Evolutionary conservation across 2,329 filamentous ascomycete species (phyloP).

Genomic region (Rhinocladiella mackenziei): DNA sequence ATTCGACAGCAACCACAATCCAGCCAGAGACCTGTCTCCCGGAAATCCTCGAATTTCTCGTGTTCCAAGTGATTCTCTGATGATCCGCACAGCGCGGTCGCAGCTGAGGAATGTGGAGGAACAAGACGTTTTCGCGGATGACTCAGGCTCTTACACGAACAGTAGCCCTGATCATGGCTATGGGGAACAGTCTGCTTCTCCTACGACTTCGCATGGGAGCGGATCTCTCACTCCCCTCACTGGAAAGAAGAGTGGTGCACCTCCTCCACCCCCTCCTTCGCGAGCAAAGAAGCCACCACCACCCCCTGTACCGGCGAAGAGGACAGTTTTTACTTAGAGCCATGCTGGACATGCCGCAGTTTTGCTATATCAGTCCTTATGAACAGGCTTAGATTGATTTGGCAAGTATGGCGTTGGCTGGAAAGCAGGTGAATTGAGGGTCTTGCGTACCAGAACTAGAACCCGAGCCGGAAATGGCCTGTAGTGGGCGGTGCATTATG

Average conservation of each 20-base stretch:
- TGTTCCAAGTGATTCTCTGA: slow-evolving; percentile 53
- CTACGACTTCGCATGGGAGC: slow-evolving; percentile 52
- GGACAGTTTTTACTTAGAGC: slow-evolving; percentile 33
- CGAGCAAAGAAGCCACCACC: slow-evolving; percentile 63
- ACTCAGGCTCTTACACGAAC: slow-evolving; percentile 47
- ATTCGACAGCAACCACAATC: slow-evolving; percentile 55
- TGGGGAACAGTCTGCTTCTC: slow-evolving; percentile 51
- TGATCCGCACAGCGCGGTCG: slow-evolving; percentile 46
- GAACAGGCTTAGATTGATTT: too few species aligned
- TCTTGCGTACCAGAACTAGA: too few species aligned
- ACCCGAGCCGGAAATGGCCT: not conserved
- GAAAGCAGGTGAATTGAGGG: not conserved
- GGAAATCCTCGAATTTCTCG: slow-evolving; percentile 46
- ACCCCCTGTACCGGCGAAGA: slow-evolving; percentile 62
- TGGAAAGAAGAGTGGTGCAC: slow-evolving; percentile 49
- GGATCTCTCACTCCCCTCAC: slow-evolving; percentile 42
- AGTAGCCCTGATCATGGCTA: slow-evolving; percentile 49
- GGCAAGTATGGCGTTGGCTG: too few species aligned
- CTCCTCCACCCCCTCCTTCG: slow-evolving; percentile 60
- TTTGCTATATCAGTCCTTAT: too few species aligned
- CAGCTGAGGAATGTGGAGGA: slow-evolving; percentile 43
- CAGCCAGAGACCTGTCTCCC: slow-evolving; percentile 52
- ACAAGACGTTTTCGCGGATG: slow-evolving; percentile 50
- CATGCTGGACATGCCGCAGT: not conserved
- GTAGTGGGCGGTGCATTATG: not conserved